Evolutionary conservation across 129 eudicot species (phyloP).

Genomic region (Centrapalus pauciflorus): DNA sequence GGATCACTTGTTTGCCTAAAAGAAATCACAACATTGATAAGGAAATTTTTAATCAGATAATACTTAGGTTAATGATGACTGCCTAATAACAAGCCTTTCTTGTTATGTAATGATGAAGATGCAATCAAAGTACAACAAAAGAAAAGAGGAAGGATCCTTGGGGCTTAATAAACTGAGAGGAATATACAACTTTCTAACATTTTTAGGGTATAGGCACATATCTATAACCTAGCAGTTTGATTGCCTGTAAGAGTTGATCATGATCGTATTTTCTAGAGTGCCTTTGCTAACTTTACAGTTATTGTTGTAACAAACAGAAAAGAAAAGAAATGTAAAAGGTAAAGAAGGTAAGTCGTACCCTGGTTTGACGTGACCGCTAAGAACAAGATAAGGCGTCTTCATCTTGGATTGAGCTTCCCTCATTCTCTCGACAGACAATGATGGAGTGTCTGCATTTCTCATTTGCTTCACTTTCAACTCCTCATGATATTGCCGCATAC

Average conservation of each 20-base stretch:
- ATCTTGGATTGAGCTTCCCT: slow-evolving; percentile 81
- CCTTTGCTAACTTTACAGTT: not conserved
- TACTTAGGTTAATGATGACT: not conserved
- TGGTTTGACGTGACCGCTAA: slow-evolving; percentile 89
- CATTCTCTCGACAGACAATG: slow-evolving; percentile 87
- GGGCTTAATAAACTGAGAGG: not conserved
- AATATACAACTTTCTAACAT: not conserved
- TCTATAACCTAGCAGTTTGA: not conserved
- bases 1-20: slow-evolving; percentile 96
- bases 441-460: slow-evolving; percentile 86
- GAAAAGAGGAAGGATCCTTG: no score
- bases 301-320: not conserved
- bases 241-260: not conserved
- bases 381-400: slow-evolving; percentile 81
- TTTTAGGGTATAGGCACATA: not conserved
- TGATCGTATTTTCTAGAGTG: not conserved
- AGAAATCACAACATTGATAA: not conserved
- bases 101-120: no score
- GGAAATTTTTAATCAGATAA: not conserved
- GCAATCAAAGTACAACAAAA: no score
- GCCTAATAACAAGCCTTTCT: no score
- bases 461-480: slow-evolving; percentile 87
- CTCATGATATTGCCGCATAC: slow-evolving; percentile 76
- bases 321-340: not conserved
- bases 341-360: slow-evolving; percentile 51